These are phyloP conservation scores for Lipomyces kockii DNA, from an alignment of 805 yeast species.

Conservation along the genomic window DNA sequence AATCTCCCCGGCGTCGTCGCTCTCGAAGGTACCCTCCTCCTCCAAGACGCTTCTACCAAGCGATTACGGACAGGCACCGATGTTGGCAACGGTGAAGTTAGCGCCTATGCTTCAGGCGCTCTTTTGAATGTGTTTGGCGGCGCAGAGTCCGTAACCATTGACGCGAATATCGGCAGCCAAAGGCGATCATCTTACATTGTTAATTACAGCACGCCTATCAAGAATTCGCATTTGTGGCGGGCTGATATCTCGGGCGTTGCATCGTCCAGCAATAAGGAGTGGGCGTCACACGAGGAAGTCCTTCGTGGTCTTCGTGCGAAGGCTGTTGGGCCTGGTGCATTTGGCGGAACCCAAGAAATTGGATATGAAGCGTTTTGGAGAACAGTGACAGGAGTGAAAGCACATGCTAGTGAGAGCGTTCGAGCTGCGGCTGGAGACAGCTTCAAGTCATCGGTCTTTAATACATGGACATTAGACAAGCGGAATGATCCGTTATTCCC, in stretches of 20 bases:
- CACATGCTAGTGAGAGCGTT: constrained; percentile 57
- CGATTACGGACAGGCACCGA: constrained; percentile 92
- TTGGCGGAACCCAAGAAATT: constrained; percentile 53
- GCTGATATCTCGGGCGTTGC: constrained; percentile 58
- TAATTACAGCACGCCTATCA: constrained; percentile 58
- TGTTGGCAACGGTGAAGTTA: constrained; percentile 96
- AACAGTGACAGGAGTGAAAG: constrained; percentile 54
- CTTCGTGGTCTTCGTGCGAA: constrained; percentile 52
- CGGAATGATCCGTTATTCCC: constrained; percentile 54
- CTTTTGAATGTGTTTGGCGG: constrained; percentile 65
- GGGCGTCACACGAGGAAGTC: constrained; percentile 60
- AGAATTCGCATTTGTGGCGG: constrained; percentile 55
- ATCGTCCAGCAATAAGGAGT: constrained; percentile 56
- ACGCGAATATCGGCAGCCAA: constrained; percentile 64
- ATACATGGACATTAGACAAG: constrained; percentile 52
- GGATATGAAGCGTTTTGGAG: constrained; percentile 70
- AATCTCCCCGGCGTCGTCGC: constrained; percentile 21
- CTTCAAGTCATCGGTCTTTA: constrained; percentile 59
- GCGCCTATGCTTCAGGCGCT: constrained; percentile 83
- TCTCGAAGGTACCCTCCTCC: constrained; percentile 36
- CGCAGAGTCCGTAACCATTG: constrained; percentile 62
- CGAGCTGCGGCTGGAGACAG: constrained; percentile 66
- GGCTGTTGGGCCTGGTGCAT: constrained; percentile 52
- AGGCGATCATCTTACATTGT: constrained; percentile 60
- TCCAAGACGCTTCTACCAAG: constrained; percentile 60